Conservation (phyloP, 2,329 filamentous ascomycete species). For the Colletotrichum sp. region DNA sequence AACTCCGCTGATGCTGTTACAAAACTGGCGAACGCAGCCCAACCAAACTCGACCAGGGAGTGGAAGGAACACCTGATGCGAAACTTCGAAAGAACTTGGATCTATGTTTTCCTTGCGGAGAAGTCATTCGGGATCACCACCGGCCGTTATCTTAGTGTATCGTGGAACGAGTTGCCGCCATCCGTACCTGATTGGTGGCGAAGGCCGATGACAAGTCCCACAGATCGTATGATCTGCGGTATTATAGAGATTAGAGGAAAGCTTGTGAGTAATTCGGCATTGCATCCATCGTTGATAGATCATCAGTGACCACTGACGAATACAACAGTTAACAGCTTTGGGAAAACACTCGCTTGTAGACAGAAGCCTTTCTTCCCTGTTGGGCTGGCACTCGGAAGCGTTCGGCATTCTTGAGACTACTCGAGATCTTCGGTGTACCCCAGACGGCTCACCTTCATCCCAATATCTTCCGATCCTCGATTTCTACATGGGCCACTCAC, state of each 20-base stretch:
- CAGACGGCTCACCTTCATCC: not conserved
- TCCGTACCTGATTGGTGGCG: conserved; percentile 16
- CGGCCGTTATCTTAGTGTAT: conserved; percentile 6
- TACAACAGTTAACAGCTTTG: not conserved
- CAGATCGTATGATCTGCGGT: conserved; percentile 27
- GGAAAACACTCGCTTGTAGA: conserved; percentile 14
- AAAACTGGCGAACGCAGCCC: conserved; percentile 20
- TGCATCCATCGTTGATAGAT: not conserved
- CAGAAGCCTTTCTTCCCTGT: conserved; percentile 19
- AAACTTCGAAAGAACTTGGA: conserved; percentile 20
- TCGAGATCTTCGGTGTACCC: not conserved
- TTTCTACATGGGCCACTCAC: conserved; percentile 27
- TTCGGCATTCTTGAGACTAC: conserved; percentile 10
- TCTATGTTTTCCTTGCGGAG: conserved; percentile 18
- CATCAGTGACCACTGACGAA: not conserved
- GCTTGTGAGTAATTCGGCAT: conserved; percentile 10
- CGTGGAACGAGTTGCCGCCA: conserved; percentile 18
- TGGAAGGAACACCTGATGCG: conserved; percentile 3
- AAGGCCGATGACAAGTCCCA: conserved; percentile 20
- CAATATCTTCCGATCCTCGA: conserved; percentile 20
- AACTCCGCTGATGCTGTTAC: conserved; percentile 18
- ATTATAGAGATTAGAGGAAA: conserved; percentile 24
- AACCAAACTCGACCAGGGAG: not conserved
- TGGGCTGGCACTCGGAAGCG: conserved; percentile 22
- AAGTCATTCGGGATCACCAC: conserved; percentile 20